Base-by-base conservation (phyloP, 1,284 basidiomycete genomes). In the Irpex sp. region DNA sequence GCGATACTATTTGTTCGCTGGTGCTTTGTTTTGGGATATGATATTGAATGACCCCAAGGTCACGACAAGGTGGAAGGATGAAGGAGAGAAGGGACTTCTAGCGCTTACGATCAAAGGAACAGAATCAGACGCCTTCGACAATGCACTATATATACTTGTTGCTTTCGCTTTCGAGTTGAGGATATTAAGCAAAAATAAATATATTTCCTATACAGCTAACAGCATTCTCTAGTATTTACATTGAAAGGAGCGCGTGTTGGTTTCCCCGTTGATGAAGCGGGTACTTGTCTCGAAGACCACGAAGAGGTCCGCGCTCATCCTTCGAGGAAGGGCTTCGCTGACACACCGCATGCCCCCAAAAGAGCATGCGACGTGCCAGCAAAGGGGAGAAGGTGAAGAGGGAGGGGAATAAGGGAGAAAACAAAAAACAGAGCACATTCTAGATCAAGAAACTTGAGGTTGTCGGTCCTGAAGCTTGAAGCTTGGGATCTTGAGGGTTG, bases 211-310 rank as follows among this genome's bases (percentile, higher is more conserved):
- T 6, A 33, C 7, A 33, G 28, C 28, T 33, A 33, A 5, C 7
- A 6, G 7, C 7, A 6, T 45, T 0, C 8, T 14, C 16, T 16
- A 6, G 18, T 45, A 45, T 18, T 14, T 45, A 45, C 42, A 6
- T 33, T 33, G 28, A 45, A 45, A 45, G 23, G 48, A 51, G 54
- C 53, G 58, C 58, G 58, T 47, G 58, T 47, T 60, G 42, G 53
- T 60, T 60, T 60, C 58, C 57, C 45, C 19, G 45, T n/a, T 14
- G 2, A 5, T 33, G 2, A 1, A 4, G 16, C 39, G 39, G 21
- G 52, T 60, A 56, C 58, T 56, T 35, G 56, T 60, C 53, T 53
- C 58, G 58, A 60, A 53, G 58, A 55, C 58, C 53, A 56, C 42
- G 58, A 16, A 60, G 56, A 60, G 58, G 58, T 60, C 58, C 53